Evolutionary conservation across 768 basidiomycete genomes (phyloP).

Genomic region (Candolleomyces eurysporus): DNA sequence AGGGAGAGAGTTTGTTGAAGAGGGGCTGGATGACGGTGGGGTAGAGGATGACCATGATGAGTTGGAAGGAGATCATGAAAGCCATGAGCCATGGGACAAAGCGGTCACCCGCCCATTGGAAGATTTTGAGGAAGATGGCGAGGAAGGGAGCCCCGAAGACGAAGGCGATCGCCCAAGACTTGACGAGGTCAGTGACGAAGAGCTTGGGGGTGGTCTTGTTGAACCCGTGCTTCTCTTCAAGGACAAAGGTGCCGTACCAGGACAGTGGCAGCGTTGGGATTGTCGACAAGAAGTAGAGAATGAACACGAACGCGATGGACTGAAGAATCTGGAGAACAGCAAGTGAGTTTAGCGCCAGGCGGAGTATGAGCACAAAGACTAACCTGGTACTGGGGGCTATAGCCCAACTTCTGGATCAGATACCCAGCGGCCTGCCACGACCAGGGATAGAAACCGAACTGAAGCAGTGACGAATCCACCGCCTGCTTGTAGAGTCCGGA

Average conservation of each 20-base stretch:
- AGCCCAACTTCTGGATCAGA: conserved; percentile 52
- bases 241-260: conserved; percentile 86
- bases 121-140: conserved; percentile 82
- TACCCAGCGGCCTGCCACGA: conserved; percentile 69
- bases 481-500: conserved; percentile 73
- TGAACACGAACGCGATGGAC: conserved; percentile 73
- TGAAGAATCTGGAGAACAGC: conserved; percentile 65
- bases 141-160: conserved; percentile 83
- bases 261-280: conserved; percentile 73
- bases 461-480: conserved; percentile 67
- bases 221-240: conserved; percentile 95
- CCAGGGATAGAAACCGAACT: conserved; percentile 80
- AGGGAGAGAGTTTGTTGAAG: conserved; percentile 95
- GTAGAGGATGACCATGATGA: conserved; percentile 80
- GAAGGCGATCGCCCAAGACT: conserved; percentile 71
- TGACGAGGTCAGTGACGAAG: conserved; percentile 79
- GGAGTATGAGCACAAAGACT: conserved; percentile 16
- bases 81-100: conserved; percentile 94
- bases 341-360: not conserved
- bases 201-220: conserved; percentile 85
- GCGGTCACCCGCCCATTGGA: conserved; percentile 89
- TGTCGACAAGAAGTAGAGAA: conserved; percentile 64
- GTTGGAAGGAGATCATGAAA: conserved; percentile 82
- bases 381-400: conserved; percentile 74
- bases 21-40: conserved; percentile 90